These are phyloP conservation scores for Angomonas deanei DNA, from an alignment of 208 protist genomes.

Conservation along the genomic window DNA sequence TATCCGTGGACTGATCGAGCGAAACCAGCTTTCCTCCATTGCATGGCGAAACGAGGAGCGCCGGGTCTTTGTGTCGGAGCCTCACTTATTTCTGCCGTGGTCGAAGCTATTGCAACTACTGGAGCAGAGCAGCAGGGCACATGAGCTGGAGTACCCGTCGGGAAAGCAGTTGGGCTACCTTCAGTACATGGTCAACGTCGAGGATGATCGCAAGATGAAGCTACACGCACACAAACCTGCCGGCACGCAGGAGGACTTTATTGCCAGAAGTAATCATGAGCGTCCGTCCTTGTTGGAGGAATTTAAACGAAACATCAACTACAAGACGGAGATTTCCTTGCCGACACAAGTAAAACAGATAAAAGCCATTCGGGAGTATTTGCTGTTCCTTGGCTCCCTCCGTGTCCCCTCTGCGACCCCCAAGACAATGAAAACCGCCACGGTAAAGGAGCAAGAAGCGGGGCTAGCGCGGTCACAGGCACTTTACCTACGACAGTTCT, in stretches of 20 bases:
- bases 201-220: not conserved
- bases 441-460: not conserved
- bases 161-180: not conserved
- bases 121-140: not conserved
- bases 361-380: not conserved
- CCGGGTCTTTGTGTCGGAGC: not conserved
- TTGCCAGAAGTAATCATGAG: not conserved
- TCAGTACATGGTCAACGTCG: not conserved
- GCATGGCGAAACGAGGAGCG: not conserved
- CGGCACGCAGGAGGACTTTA: not conserved
- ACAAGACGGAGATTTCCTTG: not conserved
- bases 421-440: no score
- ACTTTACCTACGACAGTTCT: constrained; percentile 6
- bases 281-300: not conserved
- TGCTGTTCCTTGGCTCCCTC: not conserved
- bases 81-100: not conserved
- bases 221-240: not conserved
- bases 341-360: not conserved
- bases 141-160: not conserved
- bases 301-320: not conserved
- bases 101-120: not conserved
- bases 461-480: not conserved
- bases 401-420: no score
- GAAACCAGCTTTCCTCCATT: constrained; percentile 27
- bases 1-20: constrained; percentile 43